Conservation (phyloP, 2,329 filamentous ascomycete genomes). For the Aschersonia sp. region DNA sequence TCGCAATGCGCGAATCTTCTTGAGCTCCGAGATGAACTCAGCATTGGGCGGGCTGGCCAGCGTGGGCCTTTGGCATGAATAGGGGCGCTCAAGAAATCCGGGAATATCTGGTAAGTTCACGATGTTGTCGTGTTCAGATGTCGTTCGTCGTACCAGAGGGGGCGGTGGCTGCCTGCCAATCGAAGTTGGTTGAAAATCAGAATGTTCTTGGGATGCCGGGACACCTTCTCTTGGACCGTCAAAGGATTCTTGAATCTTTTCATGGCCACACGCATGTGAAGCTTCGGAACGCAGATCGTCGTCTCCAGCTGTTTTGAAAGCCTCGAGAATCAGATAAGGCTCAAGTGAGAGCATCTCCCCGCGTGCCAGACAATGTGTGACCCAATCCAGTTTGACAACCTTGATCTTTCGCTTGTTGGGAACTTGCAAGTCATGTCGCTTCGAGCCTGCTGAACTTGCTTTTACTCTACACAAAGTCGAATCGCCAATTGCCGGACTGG, state of each 20-base stretch:
- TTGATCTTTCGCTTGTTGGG: constrained; percentile 18
- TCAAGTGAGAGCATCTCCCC: constrained; percentile 30
- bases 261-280: background rate
- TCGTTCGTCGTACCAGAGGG: constrained; percentile 51
- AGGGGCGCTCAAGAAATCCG: constrained; percentile 44
- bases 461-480: background rate
- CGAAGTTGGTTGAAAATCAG: background rate
- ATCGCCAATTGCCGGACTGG: background rate
- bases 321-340: constrained; percentile 40
- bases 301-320: constrained; percentile 16
- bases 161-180: constrained; percentile 8
- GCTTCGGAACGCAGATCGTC: background rate
- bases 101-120: constrained; percentile 47
- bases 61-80: constrained; percentile 71
- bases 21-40: constrained; percentile 58
- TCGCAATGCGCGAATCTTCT: constrained; percentile 59
- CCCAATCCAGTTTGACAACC: constrained; percentile 46
- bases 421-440: background rate
- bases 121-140: constrained; percentile 58
- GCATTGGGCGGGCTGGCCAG: constrained; percentile 57
- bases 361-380: constrained; percentile 34
- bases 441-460: background rate
- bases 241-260: too few relatives aligned
- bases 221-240: too few relatives aligned
- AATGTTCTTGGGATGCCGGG: background rate